Percentiles rank a stretch among this genome's conserved stretches.
Conservation (phyloP, 306 rosid species). For the Quercus aquifolioides region DNA sequence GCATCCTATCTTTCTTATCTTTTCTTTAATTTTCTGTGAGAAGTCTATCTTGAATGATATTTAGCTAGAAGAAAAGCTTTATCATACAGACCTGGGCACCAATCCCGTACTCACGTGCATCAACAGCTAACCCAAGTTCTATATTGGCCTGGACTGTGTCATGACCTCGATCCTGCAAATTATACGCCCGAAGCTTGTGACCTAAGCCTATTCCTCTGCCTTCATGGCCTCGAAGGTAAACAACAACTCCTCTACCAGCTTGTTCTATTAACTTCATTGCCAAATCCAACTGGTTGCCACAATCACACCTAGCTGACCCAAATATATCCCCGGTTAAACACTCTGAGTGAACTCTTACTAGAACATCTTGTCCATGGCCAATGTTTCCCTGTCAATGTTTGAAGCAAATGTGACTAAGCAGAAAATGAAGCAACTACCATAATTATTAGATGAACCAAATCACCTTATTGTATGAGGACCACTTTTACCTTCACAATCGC, state of each 20-base stretch:
- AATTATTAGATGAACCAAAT: neutral
- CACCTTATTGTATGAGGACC: neutral
- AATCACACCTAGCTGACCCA: conserved; percentile 83
- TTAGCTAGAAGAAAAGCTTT: neutral
- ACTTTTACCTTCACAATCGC: conserved; percentile 64
- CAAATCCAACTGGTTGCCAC: conserved; percentile 83
- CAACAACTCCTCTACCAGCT: conserved; percentile 73
- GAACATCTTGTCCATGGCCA: conserved; percentile 69
- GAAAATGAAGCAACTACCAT: neutral
- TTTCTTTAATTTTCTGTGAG: neutral
- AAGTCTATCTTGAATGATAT: neutral
- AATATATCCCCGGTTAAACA: conserved; percentile 91
- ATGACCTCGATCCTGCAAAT: conserved; percentile 79
- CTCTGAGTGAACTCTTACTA: conserved; percentile 83
- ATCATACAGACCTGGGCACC: conserved; percentile 66
- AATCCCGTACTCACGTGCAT: conserved; percentile 82
- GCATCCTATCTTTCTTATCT: too few species aligned
- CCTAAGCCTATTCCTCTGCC: conserved; percentile 91
- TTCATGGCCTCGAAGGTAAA: conserved; percentile 90
- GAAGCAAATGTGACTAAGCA: neutral
- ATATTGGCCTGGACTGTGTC: conserved; percentile 82
- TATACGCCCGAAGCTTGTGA: conserved; percentile 81
- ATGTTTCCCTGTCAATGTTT: conserved; percentile 52
- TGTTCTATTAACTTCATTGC: conserved; percentile 74
- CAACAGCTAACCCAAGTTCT: conserved; percentile 80